These are phyloP conservation scores for Cystoderma amianthinum DNA, from an alignment of 768 basidiomycete species.

Conservation along the genomic window DNA sequence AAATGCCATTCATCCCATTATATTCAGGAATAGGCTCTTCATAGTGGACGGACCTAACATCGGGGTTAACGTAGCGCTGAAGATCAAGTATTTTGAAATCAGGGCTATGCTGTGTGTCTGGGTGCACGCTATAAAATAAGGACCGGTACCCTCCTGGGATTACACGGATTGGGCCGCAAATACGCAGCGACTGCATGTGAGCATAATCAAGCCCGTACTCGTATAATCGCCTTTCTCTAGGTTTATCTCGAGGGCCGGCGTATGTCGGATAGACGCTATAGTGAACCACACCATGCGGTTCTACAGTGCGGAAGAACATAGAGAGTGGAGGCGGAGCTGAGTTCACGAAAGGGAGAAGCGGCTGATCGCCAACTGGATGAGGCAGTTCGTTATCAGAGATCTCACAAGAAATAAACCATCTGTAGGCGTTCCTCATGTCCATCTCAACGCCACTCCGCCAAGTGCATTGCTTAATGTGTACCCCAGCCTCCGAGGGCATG, in stretches of 20 bases:
- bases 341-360: slow-evolving; percentile 12
- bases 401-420: slow-evolving; percentile 16
- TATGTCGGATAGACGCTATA: slow-evolving; percentile 16
- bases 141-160: slow-evolving; percentile 38
- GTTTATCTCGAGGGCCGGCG: slow-evolving; percentile 2
- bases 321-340: slow-evolving; percentile 32
- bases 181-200: slow-evolving; percentile 3
- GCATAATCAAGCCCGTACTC: slow-evolving; percentile 13
- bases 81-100: slow-evolving; percentile 26
- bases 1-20: background rate
- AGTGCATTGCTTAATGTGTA: slow-evolving; percentile 5
- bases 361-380: slow-evolving; percentile 19
- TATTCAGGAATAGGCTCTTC: background rate
- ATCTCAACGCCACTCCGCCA: slow-evolving; percentile 17
- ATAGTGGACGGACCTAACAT: slow-evolving; percentile 8
- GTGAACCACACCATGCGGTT: slow-evolving; percentile 25
- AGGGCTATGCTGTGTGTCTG: slow-evolving; percentile 20
- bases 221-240: background rate
- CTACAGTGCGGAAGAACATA: slow-evolving; percentile 23
- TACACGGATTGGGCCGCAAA: slow-evolving; percentile 12
- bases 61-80: slow-evolving; percentile 29
- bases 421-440: slow-evolving; percentile 2
- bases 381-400: slow-evolving; percentile 33
- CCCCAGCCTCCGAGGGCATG: slow-evolving; percentile 9
- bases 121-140: slow-evolving; percentile 28